Conservation (phyloP, 2,329 filamentous ascomycete genomes). For the Aureobasidium sp. region DNA sequence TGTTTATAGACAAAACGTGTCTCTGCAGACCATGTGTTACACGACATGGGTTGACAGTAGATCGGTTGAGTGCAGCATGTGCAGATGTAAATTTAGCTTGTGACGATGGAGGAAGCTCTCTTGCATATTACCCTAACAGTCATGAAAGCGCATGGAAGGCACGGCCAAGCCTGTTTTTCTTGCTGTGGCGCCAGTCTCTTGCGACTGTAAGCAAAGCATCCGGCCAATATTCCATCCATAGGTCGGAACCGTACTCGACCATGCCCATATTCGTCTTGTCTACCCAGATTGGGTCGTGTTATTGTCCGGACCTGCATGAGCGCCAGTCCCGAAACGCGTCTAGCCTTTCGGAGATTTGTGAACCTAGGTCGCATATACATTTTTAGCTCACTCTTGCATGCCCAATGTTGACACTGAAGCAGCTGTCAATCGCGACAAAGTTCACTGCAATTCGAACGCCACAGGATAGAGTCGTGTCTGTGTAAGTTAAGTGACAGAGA, state of each 20-base stretch:
- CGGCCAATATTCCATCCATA: slow-evolving; percentile 3
- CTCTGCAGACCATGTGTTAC: neutral
- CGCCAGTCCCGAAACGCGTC: neutral
- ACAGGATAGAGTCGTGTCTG: neutral
- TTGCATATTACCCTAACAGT: neutral
- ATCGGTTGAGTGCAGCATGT: neutral
- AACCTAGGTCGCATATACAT: neutral
- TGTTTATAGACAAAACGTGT: neutral
- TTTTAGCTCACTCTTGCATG: neutral
- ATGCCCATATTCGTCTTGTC: neutral
- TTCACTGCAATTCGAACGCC: neutral
- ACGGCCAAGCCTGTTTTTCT: neutral
- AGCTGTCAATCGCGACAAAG: neutral
- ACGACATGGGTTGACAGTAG: slow-evolving; percentile 4
- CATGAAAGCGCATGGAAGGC: neutral
- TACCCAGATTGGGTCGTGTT: slow-evolving; percentile 5
- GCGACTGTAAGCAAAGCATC: neutral
- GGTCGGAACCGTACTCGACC: neutral
- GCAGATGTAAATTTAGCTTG: neutral
- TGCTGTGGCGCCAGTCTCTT: neutral
- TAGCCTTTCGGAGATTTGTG: neutral
- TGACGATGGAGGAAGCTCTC: neutral
- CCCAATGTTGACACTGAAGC: neutral
- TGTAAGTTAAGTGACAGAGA: neutral
- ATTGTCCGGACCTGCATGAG: slow-evolving; percentile 11